phyloP scores from a whole-genome alignment of 352 stramenopile species.

The Aphanomyces euteiches region DNA sequence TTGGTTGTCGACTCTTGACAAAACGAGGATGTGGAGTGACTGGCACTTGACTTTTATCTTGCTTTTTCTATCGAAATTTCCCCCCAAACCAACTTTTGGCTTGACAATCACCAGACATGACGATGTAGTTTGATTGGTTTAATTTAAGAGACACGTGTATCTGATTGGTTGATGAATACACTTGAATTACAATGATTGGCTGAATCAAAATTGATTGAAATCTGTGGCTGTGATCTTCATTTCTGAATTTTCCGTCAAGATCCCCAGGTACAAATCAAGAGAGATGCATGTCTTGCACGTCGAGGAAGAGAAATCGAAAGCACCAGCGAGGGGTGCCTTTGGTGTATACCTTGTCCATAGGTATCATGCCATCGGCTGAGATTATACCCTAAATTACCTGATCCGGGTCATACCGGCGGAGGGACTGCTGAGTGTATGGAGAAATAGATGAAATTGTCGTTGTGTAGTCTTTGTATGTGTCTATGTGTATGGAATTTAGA shows the following conservation, averaged over 20 bases:
- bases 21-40: not conserved
- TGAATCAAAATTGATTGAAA: not conserved
- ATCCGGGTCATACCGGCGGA: conserved; percentile 51
- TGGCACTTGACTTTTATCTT: too few relatives aligned
- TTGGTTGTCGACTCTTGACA: not conserved
- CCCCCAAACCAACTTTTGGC: not conserved
- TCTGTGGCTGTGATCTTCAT: conserved; percentile 14
- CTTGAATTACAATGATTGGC: conserved; percentile 1
- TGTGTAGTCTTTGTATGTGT: conserved; percentile 21
- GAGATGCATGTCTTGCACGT: not conserved
- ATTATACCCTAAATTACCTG: conserved; percentile 62
- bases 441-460: not conserved
- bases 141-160: not conserved
- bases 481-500: not conserved
- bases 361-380: conserved; percentile 48
- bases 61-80: not conserved
- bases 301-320: conserved; percentile 31
- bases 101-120: not conserved
- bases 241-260: conserved; percentile 20
- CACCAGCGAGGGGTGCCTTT: conserved; percentile 66
- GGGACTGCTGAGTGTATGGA: conserved; percentile 23
- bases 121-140: not conserved
- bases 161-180: not conserved
- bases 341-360: conserved; percentile 45
- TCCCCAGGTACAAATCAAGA: conserved; percentile 19